phyloP scores from a whole-genome alignment of 345 rosid genomes.

The Eucalyptus cladocalyx region DNA sequence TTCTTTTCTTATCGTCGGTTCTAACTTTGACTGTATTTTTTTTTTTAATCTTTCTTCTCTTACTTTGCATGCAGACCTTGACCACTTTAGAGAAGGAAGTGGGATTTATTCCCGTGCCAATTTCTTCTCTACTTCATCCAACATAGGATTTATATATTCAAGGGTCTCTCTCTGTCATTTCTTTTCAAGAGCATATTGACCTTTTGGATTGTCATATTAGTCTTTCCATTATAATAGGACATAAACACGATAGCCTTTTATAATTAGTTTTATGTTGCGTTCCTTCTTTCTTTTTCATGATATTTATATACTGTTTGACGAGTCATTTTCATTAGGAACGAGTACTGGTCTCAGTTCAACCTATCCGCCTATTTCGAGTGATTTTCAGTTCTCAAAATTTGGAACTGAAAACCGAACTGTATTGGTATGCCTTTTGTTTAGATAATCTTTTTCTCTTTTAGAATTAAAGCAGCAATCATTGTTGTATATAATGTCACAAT shows the following conservation, averaged over 20 bases:
- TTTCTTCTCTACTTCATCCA: not conserved
- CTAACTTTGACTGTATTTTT: not conserved
- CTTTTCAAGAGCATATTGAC: not conserved
- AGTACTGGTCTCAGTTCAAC: not conserved
- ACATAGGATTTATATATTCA: not conserved
- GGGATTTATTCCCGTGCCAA: not conserved
- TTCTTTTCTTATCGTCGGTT: not conserved
- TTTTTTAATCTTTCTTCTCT: not conserved
- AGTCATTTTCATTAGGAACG: not conserved
- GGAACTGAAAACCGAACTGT: accelerated
- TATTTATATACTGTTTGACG: not conserved
- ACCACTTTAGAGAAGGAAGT: not conserved
- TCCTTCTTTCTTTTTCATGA: not conserved
- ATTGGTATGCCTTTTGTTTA: not conserved
- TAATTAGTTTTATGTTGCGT: not conserved
- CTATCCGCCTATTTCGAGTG: accelerated
- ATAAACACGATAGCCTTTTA: too few species aligned
- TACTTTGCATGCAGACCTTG: not conserved
- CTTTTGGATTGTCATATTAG: not conserved
- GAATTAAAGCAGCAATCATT: not conserved
- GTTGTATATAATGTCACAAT: not conserved
- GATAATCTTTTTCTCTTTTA: not conserved
- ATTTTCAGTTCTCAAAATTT: not conserved
- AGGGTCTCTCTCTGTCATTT: not conserved
- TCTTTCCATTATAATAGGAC: too few species aligned